Base-by-base conservation (phyloP, 2,329 filamentous ascomycete genomes). In the Aspergillus ruber region DNA sequence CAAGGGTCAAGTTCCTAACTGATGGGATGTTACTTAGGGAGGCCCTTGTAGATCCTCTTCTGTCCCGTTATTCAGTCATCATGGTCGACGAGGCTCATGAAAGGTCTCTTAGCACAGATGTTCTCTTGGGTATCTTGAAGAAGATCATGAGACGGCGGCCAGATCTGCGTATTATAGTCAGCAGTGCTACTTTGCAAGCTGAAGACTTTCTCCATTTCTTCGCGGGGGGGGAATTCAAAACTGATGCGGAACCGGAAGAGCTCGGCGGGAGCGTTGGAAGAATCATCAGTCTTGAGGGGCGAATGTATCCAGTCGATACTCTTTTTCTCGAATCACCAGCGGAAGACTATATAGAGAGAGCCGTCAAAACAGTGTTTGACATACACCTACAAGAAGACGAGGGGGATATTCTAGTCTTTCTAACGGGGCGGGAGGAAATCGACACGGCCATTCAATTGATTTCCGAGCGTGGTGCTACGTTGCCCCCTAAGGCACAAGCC, bases 11-110 rank as follows among this genome's bases (percentile, higher is more conserved):
- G 65, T 97, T 97, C 63, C 73, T 97, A 53, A 98, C 91, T 0
- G 93, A 98, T 71, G 91, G 91, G 0, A 76, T 98, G 43, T 78
- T 98, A 27, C 82, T 98, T 45, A 78, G 91, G 59, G 93, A 98
- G 70, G 93, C 91, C 23, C 78, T 98, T 4, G 88, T 96, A 3
- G 93, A 98, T 67, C 93, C 93, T 10, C 72, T 97, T 3, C 72
- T 98, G 32, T 93, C 88, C 17, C 81, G 89, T 9, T 98, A 98
- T 65, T 94, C 90, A 0, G 86, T 95, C 40, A 88, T 98, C 58
- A 96, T 98, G 89, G 86, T 98, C 6, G 93, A 98, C 63, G 91
- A 97, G 70, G 93, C 91, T 6, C 93, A 98, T 64, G 91, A 97
- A 69, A 79, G 93, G 46, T 95, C 90, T 43, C 79, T 97, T 50